Base-by-base conservation (phyloP, 2,329 filamentous ascomycete genomes). In the Botrytis aclada region DNA sequence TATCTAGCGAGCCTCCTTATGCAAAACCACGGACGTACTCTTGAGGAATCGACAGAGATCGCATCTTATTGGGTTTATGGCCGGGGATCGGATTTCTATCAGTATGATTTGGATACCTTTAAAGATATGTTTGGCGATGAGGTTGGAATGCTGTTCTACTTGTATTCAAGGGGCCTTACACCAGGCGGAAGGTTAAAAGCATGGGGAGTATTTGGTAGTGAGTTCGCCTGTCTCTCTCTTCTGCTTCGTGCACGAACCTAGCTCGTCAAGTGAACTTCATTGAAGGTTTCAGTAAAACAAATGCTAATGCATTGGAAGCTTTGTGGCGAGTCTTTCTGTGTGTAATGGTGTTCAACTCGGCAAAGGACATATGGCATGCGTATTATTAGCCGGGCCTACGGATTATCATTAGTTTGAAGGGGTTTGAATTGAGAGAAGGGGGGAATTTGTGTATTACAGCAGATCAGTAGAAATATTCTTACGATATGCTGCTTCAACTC, bases 31-130 rank as follows among this genome's bases (percentile, higher is more conserved):
- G 22, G 10, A 3, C 3, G 1, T 1, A 7, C 0, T 45, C 1
- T 37, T 22, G 10, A 29, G 0, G 25, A 41, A 1, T 43, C 69
- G 22, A 29, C 0, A 3, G 18, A 22, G 1, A 14, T 70, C 8
- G 22, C 58, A 5, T n/a, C 22, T 39, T 5, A 8, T 22, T 70
- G 69, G 69, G 4, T n/a, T 14, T 70, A 37, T 63, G 69, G 58
- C 16, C 43, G 69, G 16, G 69, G 58, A 63, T 47, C 39, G 8
- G 69, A 70, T 8, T 70, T 70, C 22, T 63, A 54, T 70, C 58
- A 63, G 41, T 70, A 54, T 41, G 58, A 64, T 51, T 14, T 70
- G 18, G 22, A 62, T 3, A 70, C 58, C 1, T 70, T 70, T 22
- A 70, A 54, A 62, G 16, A 29, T 1, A 63, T 70, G 14, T 70